phyloP scores from a whole-genome alignment of 352 stramenopile species.

The Globisporangium polare region DNA sequence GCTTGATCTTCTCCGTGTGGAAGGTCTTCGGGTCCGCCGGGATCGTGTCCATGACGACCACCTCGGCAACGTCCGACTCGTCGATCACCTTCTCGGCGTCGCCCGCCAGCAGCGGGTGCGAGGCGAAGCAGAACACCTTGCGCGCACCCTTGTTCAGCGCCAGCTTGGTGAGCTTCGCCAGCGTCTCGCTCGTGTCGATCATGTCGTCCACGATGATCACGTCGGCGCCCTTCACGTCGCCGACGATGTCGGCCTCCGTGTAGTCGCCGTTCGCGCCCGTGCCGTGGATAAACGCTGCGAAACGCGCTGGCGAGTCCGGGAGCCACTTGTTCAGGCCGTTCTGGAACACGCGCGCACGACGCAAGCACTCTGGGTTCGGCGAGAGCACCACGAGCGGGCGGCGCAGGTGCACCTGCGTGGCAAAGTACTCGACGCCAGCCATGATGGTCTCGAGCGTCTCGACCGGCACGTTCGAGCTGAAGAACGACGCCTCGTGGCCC shows the following conservation, averaged over 20 bases:
- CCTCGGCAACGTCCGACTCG: slow-evolving; percentile 71
- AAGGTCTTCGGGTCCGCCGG: slow-evolving; percentile 47
- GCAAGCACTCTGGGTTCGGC: slow-evolving; percentile 85
- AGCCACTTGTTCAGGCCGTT: slow-evolving; percentile 86
- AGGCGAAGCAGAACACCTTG: slow-evolving; percentile 89
- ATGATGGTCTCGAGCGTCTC: slow-evolving; percentile 92
- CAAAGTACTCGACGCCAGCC: slow-evolving; percentile 90
- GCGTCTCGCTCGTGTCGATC: slow-evolving; percentile 82
- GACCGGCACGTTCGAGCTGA: slow-evolving; percentile 87
- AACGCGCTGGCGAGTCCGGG: slow-evolving; percentile 70
- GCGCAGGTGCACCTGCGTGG: slow-evolving; percentile 75
- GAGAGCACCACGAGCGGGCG: slow-evolving; percentile 84
- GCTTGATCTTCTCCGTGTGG: slow-evolving; percentile 86
- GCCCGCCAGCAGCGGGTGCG: slow-evolving; percentile 87
- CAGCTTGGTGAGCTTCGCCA: slow-evolving; percentile 80
- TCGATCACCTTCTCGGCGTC: slow-evolving; percentile 86
- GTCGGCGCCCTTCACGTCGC: slow-evolving; percentile 84
- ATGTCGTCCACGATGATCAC: slow-evolving; percentile 93
- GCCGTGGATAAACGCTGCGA: slow-evolving; percentile 82
- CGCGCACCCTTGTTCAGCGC: slow-evolving; percentile 78
- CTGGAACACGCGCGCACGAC: slow-evolving; percentile 83
- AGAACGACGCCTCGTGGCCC: slow-evolving; percentile 89
- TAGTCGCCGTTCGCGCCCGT: slow-evolving; percentile 49
- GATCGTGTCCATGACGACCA: slow-evolving; percentile 91
- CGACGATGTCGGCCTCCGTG: slow-evolving; percentile 81